A percentile compares a stretch with the other conserved stretches of the same genome.
phyloP scores from a whole-genome alignment of 2,329 filamentous ascomycete species.

The Endocalyx cinctus region DNA sequence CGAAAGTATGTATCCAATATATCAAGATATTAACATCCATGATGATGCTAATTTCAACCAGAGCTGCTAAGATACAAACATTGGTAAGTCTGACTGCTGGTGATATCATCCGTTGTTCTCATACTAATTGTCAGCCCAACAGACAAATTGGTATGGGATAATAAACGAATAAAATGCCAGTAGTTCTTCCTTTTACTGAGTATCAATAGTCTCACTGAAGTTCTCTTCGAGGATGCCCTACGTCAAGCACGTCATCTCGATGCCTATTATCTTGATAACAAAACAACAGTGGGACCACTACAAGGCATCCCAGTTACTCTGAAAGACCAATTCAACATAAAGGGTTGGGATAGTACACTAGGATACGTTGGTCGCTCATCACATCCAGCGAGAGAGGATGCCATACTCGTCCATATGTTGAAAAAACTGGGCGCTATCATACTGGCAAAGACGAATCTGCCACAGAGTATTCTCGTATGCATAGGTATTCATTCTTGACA shows the following conservation, averaged over 20 bases:
- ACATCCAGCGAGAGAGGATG: conserved; percentile 43
- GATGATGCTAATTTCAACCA: not conserved
- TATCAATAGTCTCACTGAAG: conserved; percentile 23
- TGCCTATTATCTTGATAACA: conserved; percentile 6
- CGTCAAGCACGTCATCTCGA: conserved; percentile 18
- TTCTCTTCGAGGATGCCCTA: conserved; percentile 20
- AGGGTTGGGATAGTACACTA: conserved; percentile 52
- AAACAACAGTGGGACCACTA: conserved; percentile 14
- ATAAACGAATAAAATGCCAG: no score
- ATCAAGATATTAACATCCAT: not conserved
- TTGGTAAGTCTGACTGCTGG: conserved; percentile 1
- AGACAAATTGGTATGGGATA: no score
- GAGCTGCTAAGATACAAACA: not conserved
- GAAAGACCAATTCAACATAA: conserved; percentile 60
- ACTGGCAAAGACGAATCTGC: conserved; percentile 45
- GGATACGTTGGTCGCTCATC: conserved; percentile 52
- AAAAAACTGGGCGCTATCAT: conserved; percentile 46
- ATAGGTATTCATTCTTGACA: conserved; percentile 29
- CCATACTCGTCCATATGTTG: conserved; percentile 44
- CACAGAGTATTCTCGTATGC: conserved; percentile 25
- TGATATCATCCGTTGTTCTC: not conserved
- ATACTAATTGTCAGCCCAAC: conserved; percentile 21
- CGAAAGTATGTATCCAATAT: conserved; percentile 8
- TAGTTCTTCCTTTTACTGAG: no score
- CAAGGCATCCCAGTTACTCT: conserved; percentile 28